Base-by-base conservation (phyloP, 2,329 filamentous ascomycete genomes). In the Blastomyces parvus region DNA sequence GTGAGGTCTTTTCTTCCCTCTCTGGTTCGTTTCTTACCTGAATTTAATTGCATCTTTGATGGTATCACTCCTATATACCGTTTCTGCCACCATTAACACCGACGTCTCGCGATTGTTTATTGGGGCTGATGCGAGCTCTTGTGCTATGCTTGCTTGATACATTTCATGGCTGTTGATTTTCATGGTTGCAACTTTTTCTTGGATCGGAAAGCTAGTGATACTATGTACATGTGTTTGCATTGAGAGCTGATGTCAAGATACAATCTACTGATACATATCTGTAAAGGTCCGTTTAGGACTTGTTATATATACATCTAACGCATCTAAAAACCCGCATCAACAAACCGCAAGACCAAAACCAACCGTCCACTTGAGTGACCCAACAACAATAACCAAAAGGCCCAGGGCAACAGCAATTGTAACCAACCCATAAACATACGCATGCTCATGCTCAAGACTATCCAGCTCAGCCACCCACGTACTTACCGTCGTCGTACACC, bases 391-490 rank as follows among this genome's bases (percentile, higher is more conserved):
- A 1, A 84, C 74, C 72, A 83, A 70, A 30, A 84, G 69, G 3
- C 75, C 76, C 63, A 85, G 65, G 1, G 76, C 82, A 1, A 76
- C 76, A 0, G 65, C 74, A 48, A 85, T 74, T 69, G 81, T 86
- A 44, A 71, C 67, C 4, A 71, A 56, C 0, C 77, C 83, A 70
- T 86, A 86, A 1, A 80, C 25, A 77, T 93, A 96, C 2, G 87
- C 84, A 73, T 86, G 78, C 13, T 74, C 76, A 33, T 79, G 77
- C 55, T 79, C 74, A 60, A 88, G 68, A 1, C 78, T 78, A 63
- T 78, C 81, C 69, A 88, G 69, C 72, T 89, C 86, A 8, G 79
- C 77, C 30, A 86, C 84, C 85, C 85, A 88, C 2, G 86, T 88
- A 67, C 85, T 88, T 11, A 89, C 80, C 0, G 86, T 88, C 3